phyloP scores from a whole-genome alignment of 2,329 filamentous ascomycete species.

The Dothistroma pini region DNA sequence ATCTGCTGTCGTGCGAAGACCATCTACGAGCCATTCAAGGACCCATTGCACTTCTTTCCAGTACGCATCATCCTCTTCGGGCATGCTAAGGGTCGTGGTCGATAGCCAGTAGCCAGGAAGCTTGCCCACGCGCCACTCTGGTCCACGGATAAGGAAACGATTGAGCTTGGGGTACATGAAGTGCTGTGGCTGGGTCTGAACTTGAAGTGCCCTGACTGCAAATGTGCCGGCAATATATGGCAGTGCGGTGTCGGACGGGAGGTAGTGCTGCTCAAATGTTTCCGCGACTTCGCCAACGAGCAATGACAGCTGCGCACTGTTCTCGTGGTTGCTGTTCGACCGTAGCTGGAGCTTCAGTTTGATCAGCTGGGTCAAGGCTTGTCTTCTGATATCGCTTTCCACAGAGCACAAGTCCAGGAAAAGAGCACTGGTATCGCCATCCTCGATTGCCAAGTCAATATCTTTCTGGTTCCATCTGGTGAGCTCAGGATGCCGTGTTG shows the following conservation, averaged over 20 bases:
- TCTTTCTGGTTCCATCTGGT: conserved; percentile 70
- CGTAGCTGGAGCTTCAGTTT: conserved; percentile 56
- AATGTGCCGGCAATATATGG: conserved; percentile 75
- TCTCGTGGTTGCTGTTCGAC: conserved; percentile 67
- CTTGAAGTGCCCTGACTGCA: conserved; percentile 63
- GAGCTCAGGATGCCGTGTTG: conserved; percentile 46
- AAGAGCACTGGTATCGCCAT: conserved; percentile 66
- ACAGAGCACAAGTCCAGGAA: conserved; percentile 72
- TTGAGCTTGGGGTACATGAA: conserved; percentile 84
- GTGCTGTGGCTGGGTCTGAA: conserved; percentile 74
- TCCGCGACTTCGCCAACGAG: conserved; percentile 77
- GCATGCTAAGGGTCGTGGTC: conserved; percentile 69
- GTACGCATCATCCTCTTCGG: conserved; percentile 68
- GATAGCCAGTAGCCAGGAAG: conserved; percentile 60
- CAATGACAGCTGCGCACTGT: conserved; percentile 74
- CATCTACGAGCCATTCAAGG: conserved; percentile 65
- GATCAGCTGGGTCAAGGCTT: conserved; percentile 67
- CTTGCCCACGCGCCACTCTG: conserved; percentile 64
- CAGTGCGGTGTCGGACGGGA: conserved; percentile 46
- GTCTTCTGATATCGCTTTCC: conserved; percentile 70
- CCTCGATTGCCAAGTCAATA: conserved; percentile 72
- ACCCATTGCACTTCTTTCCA: conserved; percentile 73
- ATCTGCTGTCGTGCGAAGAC: conserved; percentile 58
- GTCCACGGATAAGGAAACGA: conserved; percentile 72
- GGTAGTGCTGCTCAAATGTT: conserved; percentile 53